Evolutionary conservation across 495 filamentous ascomycete genomes (phyloP).

Genomic region (Penicillium daleae): DNA sequence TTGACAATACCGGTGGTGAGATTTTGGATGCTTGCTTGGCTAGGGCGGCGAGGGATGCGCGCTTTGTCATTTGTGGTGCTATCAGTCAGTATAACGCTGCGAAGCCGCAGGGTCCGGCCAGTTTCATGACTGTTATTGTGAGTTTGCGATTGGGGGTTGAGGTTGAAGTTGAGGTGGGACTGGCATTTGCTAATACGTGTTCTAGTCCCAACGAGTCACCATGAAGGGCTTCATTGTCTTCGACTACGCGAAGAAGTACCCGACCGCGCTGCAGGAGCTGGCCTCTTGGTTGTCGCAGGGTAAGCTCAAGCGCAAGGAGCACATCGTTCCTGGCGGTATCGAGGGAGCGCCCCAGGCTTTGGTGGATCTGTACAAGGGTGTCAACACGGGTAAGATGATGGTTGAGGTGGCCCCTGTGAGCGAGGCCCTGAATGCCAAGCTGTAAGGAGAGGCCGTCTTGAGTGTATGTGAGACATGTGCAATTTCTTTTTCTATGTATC

Average conservation of each 20-base stretch:
- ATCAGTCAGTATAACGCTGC: conserved; percentile 58
- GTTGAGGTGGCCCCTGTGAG: conserved; percentile 47
- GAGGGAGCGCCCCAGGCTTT: conserved; percentile 52
- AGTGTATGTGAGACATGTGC: not conserved
- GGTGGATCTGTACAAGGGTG: conserved; percentile 53
- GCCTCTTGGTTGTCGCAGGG: conserved; percentile 55
- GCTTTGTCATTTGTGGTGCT: conserved; percentile 58
- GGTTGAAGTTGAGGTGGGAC: not conserved
- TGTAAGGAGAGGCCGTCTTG: conserved; percentile 25
- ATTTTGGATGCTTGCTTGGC: conserved; percentile 57
- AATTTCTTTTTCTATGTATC: not conserved
- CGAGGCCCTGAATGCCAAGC: conserved; percentile 40
- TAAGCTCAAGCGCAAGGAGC: conserved; percentile 60
- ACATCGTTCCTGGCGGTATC: conserved; percentile 56
- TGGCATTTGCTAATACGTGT: conserved; percentile 22
- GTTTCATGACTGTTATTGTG: conserved; percentile 56
- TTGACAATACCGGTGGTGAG: conserved; percentile 61
- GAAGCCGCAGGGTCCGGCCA: conserved; percentile 50
- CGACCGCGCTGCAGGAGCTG: conserved; percentile 49
- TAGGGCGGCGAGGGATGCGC: conserved; percentile 47
- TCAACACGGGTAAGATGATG: conserved; percentile 58
- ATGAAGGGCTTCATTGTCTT: conserved; percentile 63
- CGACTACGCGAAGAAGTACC: conserved; percentile 53
- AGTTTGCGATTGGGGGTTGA: conserved; percentile 21
- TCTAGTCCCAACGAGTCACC: conserved; percentile 51